These are phyloP conservation scores for Naganishia onofrii DNA, from an alignment of 768 basidiomycete genomes.

Conservation along the genomic window DNA sequence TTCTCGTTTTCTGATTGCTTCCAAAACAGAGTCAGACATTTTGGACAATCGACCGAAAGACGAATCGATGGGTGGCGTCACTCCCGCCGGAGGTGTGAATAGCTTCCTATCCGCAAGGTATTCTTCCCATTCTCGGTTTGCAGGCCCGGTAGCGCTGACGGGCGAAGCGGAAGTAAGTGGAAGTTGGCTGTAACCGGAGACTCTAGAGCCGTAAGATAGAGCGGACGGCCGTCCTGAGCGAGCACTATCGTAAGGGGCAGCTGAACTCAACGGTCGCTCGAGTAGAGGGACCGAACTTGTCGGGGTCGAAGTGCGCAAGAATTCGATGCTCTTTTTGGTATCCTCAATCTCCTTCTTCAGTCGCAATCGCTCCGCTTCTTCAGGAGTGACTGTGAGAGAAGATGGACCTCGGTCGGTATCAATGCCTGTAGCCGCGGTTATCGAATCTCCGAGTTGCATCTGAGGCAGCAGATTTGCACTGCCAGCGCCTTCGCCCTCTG, in stretches of 20 bases:
- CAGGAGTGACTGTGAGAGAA: not conserved
- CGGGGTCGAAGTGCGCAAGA: conserved; percentile 31
- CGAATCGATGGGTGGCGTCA: conserved; percentile 68
- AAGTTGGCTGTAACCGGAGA: not conserved
- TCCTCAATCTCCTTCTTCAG: conserved; percentile 50
- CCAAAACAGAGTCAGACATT: conserved; percentile 57
- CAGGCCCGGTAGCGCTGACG: not conserved
- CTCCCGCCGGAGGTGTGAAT: conserved; percentile 75
- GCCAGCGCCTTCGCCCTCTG: not conserved
- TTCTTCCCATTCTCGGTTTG: conserved; percentile 62
- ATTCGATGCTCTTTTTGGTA: conserved; percentile 41
- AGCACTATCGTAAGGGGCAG: conserved; percentile 5
- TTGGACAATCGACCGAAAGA: conserved; percentile 25
- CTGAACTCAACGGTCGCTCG: conserved; percentile 13
- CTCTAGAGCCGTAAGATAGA: conserved; percentile 8
- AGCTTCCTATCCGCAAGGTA: conserved; percentile 83
- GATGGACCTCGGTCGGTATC: not conserved
- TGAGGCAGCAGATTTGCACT: conserved; percentile 22
- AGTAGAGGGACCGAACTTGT: conserved; percentile 13
- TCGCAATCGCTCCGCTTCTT: conserved; percentile 41
- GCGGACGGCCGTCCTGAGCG: conserved; percentile 14
- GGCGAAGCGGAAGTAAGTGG: not conserved
- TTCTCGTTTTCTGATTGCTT: conserved; percentile 62
- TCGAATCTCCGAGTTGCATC: conserved; percentile 25
- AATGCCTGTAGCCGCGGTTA: conserved; percentile 16